These are phyloP conservation scores for Pythium brachiatum DNA, from an alignment of 352 stramenopile genomes.

Conservation along the genomic window DNA sequence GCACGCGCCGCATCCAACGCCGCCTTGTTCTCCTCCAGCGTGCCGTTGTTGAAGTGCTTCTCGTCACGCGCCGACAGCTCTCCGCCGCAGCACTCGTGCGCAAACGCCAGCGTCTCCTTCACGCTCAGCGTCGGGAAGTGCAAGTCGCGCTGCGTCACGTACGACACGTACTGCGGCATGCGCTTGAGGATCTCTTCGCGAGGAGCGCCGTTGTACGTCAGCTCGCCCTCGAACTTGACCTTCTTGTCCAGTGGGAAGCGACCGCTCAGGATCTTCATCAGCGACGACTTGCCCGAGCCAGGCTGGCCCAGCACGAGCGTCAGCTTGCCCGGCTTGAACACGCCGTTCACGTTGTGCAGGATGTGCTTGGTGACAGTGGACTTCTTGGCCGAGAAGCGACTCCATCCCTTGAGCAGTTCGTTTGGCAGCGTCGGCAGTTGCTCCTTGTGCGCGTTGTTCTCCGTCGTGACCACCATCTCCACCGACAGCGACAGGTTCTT, in stretches of 20 bases:
- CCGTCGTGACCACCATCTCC: neutral
- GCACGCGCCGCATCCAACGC: slow-evolving; percentile 33
- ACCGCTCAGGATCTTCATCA: slow-evolving; percentile 51
- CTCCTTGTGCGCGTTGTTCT: neutral
- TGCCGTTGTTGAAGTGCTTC: slow-evolving; percentile 32
- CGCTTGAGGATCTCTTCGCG: slow-evolving; percentile 30
- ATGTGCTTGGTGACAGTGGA: neutral
- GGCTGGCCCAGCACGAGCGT: slow-evolving; percentile 52
- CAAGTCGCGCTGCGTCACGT: slow-evolving; percentile 44
- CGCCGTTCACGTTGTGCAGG: slow-evolving; percentile 26
- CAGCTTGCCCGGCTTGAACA: slow-evolving; percentile 42
- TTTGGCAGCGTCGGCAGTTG: slow-evolving; percentile 1
- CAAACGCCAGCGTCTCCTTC: slow-evolving; percentile 51
- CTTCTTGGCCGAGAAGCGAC: neutral
- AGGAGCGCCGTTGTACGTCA: slow-evolving; percentile 46
- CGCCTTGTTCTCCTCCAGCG: slow-evolving; percentile 37
- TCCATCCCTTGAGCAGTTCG: neutral
- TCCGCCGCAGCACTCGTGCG: slow-evolving; percentile 44
- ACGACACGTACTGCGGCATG: slow-evolving; percentile 42
- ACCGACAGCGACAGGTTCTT: slow-evolving; percentile 37
- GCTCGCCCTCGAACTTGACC: slow-evolving; percentile 33
- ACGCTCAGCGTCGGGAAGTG: slow-evolving; percentile 48
- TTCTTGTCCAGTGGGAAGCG: slow-evolving; percentile 42
- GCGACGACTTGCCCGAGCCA: too few species aligned
- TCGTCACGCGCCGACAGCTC: slow-evolving; percentile 27